Conservation (phyloP, 352 stramenopile species). For the Pythium volutum region DNA sequence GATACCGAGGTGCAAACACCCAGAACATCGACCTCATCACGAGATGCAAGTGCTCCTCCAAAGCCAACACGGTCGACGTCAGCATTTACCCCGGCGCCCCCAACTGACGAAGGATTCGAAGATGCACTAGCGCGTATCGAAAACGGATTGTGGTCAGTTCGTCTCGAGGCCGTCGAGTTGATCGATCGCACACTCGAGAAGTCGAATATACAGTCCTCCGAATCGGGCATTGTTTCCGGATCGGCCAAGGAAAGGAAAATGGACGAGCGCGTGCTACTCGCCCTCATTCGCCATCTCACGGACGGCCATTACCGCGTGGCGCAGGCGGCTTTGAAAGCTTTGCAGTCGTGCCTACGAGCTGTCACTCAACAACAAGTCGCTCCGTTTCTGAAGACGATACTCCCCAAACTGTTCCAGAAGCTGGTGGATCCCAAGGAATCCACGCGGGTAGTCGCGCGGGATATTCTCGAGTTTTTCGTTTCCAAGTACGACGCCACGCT, state of each 20-base stretch:
- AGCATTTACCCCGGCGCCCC: slow-evolving; percentile 3
- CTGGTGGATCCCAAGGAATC: slow-evolving; percentile 75
- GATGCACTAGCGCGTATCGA: slow-evolving; percentile 48
- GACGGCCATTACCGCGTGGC: slow-evolving; percentile 76
- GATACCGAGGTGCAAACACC: not conserved
- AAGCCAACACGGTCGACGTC: slow-evolving; percentile 14
- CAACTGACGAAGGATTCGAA: slow-evolving; percentile 41
- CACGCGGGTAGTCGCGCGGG: slow-evolving; percentile 41
- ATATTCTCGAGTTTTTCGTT: slow-evolving; percentile 61
- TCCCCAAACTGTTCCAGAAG: slow-evolving; percentile 73
- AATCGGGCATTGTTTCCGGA: not conserved
- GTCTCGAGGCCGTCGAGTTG: slow-evolving; percentile 55
- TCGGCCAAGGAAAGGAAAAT: slow-evolving; percentile 34
- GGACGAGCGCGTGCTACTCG: slow-evolving; percentile 50
- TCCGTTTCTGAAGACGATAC: slow-evolving; percentile 50
- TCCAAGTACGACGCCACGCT: slow-evolving; percentile 44
- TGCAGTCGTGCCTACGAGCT: slow-evolving; percentile 53
- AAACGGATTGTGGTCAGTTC: slow-evolving; percentile 59
- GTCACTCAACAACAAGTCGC: slow-evolving; percentile 36
- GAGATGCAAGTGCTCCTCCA: slow-evolving; percentile 8
- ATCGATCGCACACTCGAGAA: slow-evolving; percentile 27
- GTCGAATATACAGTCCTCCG: not conserved
- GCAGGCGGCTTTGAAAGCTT: slow-evolving; percentile 57
- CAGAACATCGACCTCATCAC: not conserved
- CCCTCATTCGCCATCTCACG: slow-evolving; percentile 60